Conservation (phyloP, 2,329 filamentous ascomycete genomes). For the Ascochyta koolunga region DNA sequence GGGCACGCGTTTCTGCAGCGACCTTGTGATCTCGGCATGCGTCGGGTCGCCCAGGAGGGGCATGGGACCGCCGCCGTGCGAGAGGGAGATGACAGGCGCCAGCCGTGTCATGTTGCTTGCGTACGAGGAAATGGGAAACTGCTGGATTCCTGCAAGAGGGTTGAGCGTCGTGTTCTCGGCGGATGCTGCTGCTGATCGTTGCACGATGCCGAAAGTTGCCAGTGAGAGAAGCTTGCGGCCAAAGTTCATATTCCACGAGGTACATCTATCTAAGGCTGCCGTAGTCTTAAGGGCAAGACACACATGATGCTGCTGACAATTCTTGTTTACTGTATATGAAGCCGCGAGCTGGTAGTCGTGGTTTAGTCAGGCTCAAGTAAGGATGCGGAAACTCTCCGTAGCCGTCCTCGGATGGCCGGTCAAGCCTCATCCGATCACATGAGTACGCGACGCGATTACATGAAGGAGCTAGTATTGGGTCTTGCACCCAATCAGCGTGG, state of each 20-base stretch:
- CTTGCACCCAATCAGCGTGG: too few species aligned
- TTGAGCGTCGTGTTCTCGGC: constrained; percentile 33
- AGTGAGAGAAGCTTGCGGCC: constrained; percentile 19
- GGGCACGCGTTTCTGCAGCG: constrained; percentile 61
- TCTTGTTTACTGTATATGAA: not conserved
- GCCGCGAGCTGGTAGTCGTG: constrained; percentile 11
- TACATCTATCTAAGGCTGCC: constrained; percentile 1
- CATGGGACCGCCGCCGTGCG: constrained; percentile 59
- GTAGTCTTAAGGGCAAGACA: not conserved
- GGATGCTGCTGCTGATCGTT: constrained; percentile 11
- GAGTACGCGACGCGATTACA: constrained; percentile 6
- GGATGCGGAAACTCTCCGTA: constrained; percentile 33
- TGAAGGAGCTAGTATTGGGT: too few species aligned
- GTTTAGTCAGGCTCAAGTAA: constrained; percentile 23
- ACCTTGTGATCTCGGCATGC: constrained; percentile 59
- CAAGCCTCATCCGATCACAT: constrained; percentile 10
- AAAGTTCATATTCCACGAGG: constrained; percentile 24
- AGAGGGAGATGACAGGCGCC: constrained; percentile 49
- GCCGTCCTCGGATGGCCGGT: not conserved
- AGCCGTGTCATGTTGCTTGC: constrained; percentile 39
- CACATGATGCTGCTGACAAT: constrained; percentile 20
- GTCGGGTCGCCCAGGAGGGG: constrained; percentile 62
- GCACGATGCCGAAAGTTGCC: constrained; percentile 16
- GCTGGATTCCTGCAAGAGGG: constrained; percentile 33
- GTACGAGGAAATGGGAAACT: constrained; percentile 33